Evolutionary conservation across 2,329 filamentous ascomycete species (phyloP).

Genomic region (Xylariomycetidae sp.): DNA sequence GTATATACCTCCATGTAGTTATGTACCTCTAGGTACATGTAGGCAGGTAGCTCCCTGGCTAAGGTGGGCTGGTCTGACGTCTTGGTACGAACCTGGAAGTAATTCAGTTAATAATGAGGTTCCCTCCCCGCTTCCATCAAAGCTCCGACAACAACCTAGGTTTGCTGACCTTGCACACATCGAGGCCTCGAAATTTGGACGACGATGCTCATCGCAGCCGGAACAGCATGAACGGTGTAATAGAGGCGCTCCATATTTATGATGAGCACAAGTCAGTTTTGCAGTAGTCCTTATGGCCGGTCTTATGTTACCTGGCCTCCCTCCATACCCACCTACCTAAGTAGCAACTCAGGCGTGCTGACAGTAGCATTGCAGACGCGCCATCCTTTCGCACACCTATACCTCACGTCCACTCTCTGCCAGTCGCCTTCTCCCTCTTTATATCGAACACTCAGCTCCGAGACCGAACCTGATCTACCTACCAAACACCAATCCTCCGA

Average conservation of each 20-base stretch:
- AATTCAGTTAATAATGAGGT: too few species aligned
- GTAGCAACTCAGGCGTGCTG: too few species aligned
- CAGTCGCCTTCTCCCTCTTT: slow-evolving; percentile 74
- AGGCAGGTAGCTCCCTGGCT: too few species aligned
- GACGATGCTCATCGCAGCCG: slow-evolving; percentile 24
- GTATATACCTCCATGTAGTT: too few species aligned
- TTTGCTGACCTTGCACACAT: too few species aligned
- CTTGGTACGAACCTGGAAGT: too few species aligned
- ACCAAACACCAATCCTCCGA: slow-evolving; percentile 75
- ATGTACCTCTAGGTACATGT: too few species aligned
- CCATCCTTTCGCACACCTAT: slow-evolving; percentile 86
- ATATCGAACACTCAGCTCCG: slow-evolving; percentile 75
- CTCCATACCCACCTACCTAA: neutral
- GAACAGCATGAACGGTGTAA: slow-evolving; percentile 71
- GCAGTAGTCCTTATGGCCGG: slow-evolving; percentile 5
- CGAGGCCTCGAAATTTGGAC: too few species aligned
- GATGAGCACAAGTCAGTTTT: slow-evolving; percentile 81
- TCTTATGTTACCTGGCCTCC: neutral
- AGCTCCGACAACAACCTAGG: too few species aligned
- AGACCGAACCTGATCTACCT: slow-evolving; percentile 85
- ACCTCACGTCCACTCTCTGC: slow-evolving; percentile 75
- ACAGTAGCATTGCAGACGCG: slow-evolving; percentile 54
- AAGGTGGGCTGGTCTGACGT: too few species aligned
- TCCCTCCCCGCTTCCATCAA: too few species aligned
- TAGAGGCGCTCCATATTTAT: slow-evolving; percentile 95